Percentiles rank a stretch among this genome's conserved stretches.
Evolutionary conservation across 306 rosid species (phyloP).

Genomic region (Prunus salicina): DNA sequence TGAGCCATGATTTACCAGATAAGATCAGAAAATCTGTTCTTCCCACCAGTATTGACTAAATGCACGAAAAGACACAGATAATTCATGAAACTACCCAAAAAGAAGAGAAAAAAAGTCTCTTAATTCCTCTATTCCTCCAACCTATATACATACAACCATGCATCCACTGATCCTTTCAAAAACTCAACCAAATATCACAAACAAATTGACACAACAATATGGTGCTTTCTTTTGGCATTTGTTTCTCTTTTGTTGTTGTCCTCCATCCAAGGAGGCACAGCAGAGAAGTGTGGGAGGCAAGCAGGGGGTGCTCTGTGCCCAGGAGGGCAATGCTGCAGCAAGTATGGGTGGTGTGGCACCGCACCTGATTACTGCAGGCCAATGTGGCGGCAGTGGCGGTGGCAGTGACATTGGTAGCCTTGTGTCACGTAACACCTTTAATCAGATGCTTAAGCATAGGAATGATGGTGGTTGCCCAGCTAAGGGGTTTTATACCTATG

Average conservation of each 20-base stretch:
- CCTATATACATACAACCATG: slow-evolving; percentile 1
- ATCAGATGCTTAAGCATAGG: slow-evolving; percentile 48
- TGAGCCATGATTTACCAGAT: not conserved
- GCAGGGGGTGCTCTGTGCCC: slow-evolving; percentile 44
- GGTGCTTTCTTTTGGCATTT: not conserved
- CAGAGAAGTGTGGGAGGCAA: slow-evolving; percentile 31
- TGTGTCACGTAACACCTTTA: slow-evolving; percentile 18
- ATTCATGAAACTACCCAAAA: too few species aligned
- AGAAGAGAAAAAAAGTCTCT: too few species aligned
- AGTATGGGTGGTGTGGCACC: slow-evolving; percentile 54
- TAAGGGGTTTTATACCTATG: slow-evolving; percentile 45
- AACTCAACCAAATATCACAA: not conserved
- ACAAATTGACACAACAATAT: not conserved
- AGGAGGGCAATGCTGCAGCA: slow-evolving; percentile 49
- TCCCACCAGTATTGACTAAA: not conserved
- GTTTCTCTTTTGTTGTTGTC: not conserved
- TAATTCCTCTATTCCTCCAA: not conserved
- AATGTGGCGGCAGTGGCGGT: slow-evolving; percentile 15
- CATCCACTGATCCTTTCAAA: not conserved
- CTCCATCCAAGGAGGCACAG: not conserved
- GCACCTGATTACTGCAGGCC: slow-evolving; percentile 31
- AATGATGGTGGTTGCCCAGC: slow-evolving; percentile 40
- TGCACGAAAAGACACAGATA: too few species aligned
- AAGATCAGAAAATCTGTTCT: not conserved
- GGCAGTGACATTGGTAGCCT: slow-evolving; percentile 25